A percentile compares a stretch with the other conserved stretches of the same genome.
These are phyloP conservation scores for Plectosphaerella plurivora DNA, from an alignment of 2,329 filamentous ascomycete genomes.

Conservation along the genomic window DNA sequence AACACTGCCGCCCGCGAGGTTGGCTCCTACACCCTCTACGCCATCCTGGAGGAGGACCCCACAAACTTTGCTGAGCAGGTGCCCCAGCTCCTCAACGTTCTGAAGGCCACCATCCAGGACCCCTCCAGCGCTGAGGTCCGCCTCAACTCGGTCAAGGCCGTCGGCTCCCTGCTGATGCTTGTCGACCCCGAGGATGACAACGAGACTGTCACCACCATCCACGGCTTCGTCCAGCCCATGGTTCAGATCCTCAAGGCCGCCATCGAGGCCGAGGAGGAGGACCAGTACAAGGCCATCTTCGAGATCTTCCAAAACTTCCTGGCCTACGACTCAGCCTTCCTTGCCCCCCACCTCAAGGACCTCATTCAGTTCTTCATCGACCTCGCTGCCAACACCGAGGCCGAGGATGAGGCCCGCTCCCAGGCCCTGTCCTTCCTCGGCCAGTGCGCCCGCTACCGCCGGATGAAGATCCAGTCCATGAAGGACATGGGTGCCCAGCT, in stretches of 20 bases:
- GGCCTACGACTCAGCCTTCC: constrained; percentile 78
- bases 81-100: constrained; percentile 74
- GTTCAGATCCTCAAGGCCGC: constrained; percentile 83
- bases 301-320: constrained; percentile 96
- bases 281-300: constrained; percentile 84
- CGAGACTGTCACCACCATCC: constrained; percentile 68
- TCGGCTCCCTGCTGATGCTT: constrained; percentile 83
- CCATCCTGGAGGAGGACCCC: constrained; percentile 82
- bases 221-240: constrained; percentile 79
- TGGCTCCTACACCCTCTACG: constrained; percentile 88
- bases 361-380: constrained; percentile 93
- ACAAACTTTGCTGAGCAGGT: constrained; percentile 80
- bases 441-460: constrained; percentile 85
- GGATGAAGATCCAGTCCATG: constrained; percentile 91
- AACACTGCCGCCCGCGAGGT: constrained; percentile 81
- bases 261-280: constrained; percentile 76
- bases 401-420: constrained; percentile 79
- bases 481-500: constrained; percentile 79
- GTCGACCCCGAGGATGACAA: constrained; percentile 83
- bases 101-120: constrained; percentile 83
- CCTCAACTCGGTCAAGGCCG: constrained; percentile 87
- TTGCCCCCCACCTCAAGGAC: constrained; percentile 83
- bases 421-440: constrained; percentile 93
- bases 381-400: constrained; percentile 68
- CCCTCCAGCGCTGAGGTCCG: constrained; percentile 87